phyloP scores from a whole-genome alignment of 2,329 filamentous ascomycete species.

The Calonectria pseudoturangicola region DNA sequence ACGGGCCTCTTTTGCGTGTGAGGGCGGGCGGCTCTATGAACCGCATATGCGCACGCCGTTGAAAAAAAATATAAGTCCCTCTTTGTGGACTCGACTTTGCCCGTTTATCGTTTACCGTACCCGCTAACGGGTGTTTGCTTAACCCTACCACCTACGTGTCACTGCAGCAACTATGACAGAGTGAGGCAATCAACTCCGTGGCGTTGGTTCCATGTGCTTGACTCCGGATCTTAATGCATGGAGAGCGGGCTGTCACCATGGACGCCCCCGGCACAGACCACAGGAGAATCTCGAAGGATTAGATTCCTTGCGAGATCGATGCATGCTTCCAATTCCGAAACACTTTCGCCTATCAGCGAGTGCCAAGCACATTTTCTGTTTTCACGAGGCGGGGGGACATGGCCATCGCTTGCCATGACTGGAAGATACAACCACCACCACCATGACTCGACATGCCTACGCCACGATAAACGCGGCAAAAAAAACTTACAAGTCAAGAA shows the following conservation, averaged over 20 bases:
- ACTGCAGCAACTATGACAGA: constrained; percentile 32
- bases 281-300: constrained; percentile 34
- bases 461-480: constrained; percentile 37
- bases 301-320: constrained; percentile 37
- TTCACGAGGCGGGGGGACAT: constrained; percentile 30
- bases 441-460: constrained; percentile 34
- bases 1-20: constrained; percentile 24
- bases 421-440: constrained; percentile 25
- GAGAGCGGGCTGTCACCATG: constrained; percentile 11
- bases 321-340: constrained; percentile 23
- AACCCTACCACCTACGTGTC: constrained; percentile 40
- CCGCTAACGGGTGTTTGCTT: constrained; percentile 28
- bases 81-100: constrained; percentile 25
- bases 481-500: constrained; percentile 13
- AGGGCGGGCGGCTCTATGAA: constrained; percentile 12
- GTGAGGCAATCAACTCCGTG: constrained; percentile 26
- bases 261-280: constrained; percentile 17
- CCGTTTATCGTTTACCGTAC: constrained; percentile 20
- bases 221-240: constrained; percentile 20
- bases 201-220: constrained; percentile 24
- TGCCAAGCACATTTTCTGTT: constrained; percentile 27
- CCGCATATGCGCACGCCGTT: constrained; percentile 16
- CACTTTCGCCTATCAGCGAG: constrained; percentile 25
- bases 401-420: constrained; percentile 24
- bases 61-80: constrained; percentile 24